phyloP scores from a whole-genome alignment of 2,329 filamentous ascomycete genomes.

The Grosmannia clavigera region DNA sequence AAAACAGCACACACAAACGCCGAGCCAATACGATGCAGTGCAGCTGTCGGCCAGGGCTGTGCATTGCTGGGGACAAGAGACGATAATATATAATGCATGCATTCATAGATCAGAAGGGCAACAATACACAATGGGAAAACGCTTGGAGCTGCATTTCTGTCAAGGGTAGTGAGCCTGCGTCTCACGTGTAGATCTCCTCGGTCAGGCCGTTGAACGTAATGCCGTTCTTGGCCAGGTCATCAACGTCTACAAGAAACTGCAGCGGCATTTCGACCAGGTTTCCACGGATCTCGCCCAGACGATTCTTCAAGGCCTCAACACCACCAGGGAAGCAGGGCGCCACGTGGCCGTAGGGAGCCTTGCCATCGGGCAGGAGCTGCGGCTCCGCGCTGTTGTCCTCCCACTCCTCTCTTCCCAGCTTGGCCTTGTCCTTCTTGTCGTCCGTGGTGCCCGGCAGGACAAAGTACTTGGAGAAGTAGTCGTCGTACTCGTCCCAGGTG shows the following conservation, averaged over 20 bases:
- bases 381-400: not conserved
- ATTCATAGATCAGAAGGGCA: not conserved
- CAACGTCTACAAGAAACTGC: slow-evolving; percentile 66
- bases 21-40: no score
- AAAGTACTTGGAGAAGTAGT: slow-evolving; percentile 58
- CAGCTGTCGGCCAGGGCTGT: no score
- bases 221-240: slow-evolving; percentile 78
- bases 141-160: no score
- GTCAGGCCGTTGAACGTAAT: slow-evolving; percentile 60
- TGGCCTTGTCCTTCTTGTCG: slow-evolving; percentile 25
- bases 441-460: slow-evolving; percentile 35
- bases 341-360: slow-evolving; percentile 77
- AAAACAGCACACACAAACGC: not conserved
- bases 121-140: not conserved
- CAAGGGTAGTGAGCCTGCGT: not conserved
- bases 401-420: slow-evolving; percentile 17
- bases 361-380: slow-evolving; percentile 26
- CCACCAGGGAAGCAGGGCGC: slow-evolving; percentile 67
- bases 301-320: slow-evolving; percentile 55
- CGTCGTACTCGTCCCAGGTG: slow-evolving; percentile 62
- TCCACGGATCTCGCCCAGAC: slow-evolving; percentile 53
- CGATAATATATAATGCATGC: not conserved
- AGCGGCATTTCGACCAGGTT: slow-evolving; percentile 83
- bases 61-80: not conserved
- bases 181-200: slow-evolving; percentile 55